phyloP scores from a whole-genome alignment of 169 alveolate genomes.

The Plasmodium fragile region DNA sequence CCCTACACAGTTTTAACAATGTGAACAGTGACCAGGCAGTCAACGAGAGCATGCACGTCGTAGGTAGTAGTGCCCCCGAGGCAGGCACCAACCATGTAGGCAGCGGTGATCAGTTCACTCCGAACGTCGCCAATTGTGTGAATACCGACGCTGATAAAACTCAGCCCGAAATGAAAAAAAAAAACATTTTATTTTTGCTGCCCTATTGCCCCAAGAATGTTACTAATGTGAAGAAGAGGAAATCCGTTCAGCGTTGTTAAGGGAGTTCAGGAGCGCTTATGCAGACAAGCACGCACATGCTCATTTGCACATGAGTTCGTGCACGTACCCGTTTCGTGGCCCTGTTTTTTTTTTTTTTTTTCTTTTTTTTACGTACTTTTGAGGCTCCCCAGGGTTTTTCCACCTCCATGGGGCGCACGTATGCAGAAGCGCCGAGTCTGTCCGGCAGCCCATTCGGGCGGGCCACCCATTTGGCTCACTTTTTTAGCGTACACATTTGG shows the following conservation, averaged over 20 bases:
- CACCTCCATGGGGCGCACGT: neutral
- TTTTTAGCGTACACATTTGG: neutral
- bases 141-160: neutral
- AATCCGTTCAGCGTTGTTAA: constrained; percentile 28
- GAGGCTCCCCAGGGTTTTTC: neutral
- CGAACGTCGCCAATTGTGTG: neutral
- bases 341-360: neutral
- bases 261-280: neutral
- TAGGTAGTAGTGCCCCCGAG: neutral
- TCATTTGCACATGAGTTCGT: neutral
- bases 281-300: neutral
- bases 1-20: constrained; percentile 15
- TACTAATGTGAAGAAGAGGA: constrained; percentile 55
- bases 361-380: neutral
- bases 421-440: neutral
- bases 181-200: constrained; percentile 32
- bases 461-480: neutral
- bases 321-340: neutral
- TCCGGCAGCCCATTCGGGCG: neutral
- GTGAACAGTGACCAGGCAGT: neutral
- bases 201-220: constrained; percentile 73
- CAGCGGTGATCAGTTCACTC: neutral
- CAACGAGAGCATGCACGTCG: neutral
- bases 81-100: neutral
- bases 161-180: constrained; percentile 14